Conservation (phyloP, 2,329 filamentous ascomycete genomes). For the Diplodia scrobiculata region DNA sequence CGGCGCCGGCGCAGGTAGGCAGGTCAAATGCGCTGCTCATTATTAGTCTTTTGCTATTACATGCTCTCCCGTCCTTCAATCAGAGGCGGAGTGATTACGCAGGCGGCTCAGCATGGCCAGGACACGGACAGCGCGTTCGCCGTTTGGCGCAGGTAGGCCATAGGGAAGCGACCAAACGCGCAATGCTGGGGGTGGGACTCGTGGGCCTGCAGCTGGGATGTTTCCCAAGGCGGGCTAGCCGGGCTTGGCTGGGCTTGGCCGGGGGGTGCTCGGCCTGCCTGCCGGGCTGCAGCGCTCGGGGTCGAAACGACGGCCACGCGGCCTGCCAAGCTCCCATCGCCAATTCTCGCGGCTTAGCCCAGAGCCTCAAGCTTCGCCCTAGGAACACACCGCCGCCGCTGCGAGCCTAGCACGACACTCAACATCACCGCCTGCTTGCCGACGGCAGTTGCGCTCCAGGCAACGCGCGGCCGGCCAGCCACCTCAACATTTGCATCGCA, state of each 20-base stretch:
- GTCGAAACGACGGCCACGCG: constrained; percentile 17
- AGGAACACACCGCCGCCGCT: not conserved
- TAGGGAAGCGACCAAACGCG: constrained; percentile 10
- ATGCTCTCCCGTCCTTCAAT: constrained; percentile 3
- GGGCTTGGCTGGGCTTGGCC: not conserved
- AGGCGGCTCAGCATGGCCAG: not conserved
- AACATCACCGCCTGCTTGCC: not conserved
- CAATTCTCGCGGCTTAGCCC: constrained; percentile 7
- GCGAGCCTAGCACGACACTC: not conserved
- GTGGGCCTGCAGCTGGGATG: not conserved
- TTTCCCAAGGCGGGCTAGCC: constrained; percentile 3
- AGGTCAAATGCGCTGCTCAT: constrained; percentile 10
- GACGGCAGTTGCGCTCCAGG: not conserved
- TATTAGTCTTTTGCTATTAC: constrained; percentile 12
- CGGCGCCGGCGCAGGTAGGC: not conserved
- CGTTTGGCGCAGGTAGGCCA: constrained; percentile 1
- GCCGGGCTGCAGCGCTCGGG: not conserved
- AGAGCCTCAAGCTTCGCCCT: constrained; percentile 18
- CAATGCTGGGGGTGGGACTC: constrained; percentile 14
- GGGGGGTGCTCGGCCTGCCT: not conserved
- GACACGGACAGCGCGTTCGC: constrained; percentile 14
- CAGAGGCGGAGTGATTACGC: constrained; percentile 26
- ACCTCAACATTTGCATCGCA: not conserved
- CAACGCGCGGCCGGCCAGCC: not conserved
- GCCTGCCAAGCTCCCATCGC: constrained; percentile 7